Evolutionary conservation across 225 moss, liverwort and hornwort species (phyloP).

Genomic region (Lunularia cruciata): DNA sequence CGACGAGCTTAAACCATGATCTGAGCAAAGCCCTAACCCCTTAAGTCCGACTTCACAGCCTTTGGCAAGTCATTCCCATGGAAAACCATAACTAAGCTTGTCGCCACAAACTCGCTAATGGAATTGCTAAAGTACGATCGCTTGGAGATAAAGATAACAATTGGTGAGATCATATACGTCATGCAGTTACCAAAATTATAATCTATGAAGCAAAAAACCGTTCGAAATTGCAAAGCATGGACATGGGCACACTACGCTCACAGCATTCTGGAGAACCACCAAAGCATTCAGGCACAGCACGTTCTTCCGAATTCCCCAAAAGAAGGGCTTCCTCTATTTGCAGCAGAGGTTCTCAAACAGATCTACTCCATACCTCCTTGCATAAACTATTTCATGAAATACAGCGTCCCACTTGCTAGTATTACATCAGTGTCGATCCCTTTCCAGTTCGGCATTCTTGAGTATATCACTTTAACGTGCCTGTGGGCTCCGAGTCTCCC

Average conservation of each 20-base stretch:
- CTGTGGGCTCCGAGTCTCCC: slow-evolving; percentile 18
- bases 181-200: neutral
- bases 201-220: no score
- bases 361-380: slow-evolving; percentile 15
- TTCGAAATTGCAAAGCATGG: no score
- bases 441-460: neutral
- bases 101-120: no score
- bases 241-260: no score
- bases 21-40: no score
- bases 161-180: no score
- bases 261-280: neutral
- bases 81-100: no score
- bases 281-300: neutral
- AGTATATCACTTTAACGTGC: slow-evolving; percentile 14
- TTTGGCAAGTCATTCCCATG: no score
- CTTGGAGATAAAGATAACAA: no score
- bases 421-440: neutral
- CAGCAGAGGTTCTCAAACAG: slow-evolving; percentile 5
- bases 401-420: slow-evolving; percentile 12
- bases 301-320: neutral
- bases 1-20: no score
- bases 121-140: no score
- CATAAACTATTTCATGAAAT: slow-evolving; percentile 19
- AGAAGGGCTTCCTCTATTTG: neutral
- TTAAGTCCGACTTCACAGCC: no score